Conservation (phyloP, 2,329 filamentous ascomycete genomes). For the Madurella fahalii region DNA sequence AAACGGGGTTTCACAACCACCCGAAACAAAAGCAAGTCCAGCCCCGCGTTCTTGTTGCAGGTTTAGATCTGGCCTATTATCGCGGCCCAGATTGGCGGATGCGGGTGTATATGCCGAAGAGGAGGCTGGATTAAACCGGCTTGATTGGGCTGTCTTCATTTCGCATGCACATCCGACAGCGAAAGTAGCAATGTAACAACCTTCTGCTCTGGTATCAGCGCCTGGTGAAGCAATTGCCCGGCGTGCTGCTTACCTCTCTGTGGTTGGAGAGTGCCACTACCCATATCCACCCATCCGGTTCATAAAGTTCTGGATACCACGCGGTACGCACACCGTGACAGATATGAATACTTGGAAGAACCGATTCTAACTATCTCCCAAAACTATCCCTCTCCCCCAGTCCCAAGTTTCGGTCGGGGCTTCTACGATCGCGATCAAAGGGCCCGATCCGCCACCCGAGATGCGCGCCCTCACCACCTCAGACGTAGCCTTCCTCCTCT, state of each 20-base stretch:
- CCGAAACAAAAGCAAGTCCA: neutral
- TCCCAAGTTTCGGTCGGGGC: too few species aligned
- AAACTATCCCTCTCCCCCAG: too few species aligned
- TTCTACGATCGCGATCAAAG: too few species aligned
- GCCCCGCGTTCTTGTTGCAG: neutral
- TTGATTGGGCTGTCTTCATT: neutral
- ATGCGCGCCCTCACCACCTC: slow-evolving; percentile 16
- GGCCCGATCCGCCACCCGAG: neutral
- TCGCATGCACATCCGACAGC: neutral
- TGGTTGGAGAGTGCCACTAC: too few species aligned
- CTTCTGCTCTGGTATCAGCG: neutral
- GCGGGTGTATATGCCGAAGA: neutral
- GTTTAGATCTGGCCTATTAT: neutral
- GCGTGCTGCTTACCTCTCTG: neutral
- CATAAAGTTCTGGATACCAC: too few species aligned
- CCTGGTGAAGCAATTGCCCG: neutral
- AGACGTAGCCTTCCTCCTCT: slow-evolving; percentile 20
- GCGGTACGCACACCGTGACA: too few species aligned
- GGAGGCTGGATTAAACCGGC: neutral
- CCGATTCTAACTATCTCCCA: too few species aligned
- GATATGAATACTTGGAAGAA: too few species aligned
- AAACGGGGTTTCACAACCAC: neutral
- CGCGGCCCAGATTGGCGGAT: neutral
- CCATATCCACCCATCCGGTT: too few species aligned
- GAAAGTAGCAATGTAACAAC: neutral